These are phyloP conservation scores for Microcos paniculata DNA, from an alignment of 345 rosid species.

Conservation along the genomic window DNA sequence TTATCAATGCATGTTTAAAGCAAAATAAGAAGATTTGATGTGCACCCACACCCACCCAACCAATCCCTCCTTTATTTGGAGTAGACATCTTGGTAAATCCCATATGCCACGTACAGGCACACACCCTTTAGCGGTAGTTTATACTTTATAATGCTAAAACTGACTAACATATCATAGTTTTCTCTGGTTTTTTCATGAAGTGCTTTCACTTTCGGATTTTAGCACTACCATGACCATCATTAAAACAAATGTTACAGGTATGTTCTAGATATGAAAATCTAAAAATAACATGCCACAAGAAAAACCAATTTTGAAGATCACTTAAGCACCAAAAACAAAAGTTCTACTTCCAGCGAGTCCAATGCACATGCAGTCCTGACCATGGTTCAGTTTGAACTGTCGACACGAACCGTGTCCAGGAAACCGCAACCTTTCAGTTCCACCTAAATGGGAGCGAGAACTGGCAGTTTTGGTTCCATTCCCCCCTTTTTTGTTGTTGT, in stretches of 20 bases:
- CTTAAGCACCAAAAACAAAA: neutral
- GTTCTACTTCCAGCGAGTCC: neutral
- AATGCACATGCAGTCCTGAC: no score
- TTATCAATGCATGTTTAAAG: neutral
- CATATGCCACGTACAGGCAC: neutral
- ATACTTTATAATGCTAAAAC: conserved; percentile 3
- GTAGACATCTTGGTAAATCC: neutral
- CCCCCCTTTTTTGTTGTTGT: no score
- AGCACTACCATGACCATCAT: neutral
- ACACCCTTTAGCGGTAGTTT: neutral
- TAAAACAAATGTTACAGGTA: neutral
- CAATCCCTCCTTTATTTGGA: neutral
- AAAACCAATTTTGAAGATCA: neutral
- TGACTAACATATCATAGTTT: neutral
- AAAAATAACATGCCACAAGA: neutral
- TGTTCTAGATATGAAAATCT: neutral
- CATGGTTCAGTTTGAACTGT: no score
- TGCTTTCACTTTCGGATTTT: neutral
- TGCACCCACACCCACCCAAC: no score
- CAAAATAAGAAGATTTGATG: neutral
- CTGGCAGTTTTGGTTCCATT: no score
- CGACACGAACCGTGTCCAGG: no score
- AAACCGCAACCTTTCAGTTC: no score
- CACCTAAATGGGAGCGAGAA: no score
- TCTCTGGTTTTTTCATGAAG: neutral